Evolutionary conservation across 805 yeast genomes (phyloP).

Genomic region (Jamesozyma hellenica): DNA sequence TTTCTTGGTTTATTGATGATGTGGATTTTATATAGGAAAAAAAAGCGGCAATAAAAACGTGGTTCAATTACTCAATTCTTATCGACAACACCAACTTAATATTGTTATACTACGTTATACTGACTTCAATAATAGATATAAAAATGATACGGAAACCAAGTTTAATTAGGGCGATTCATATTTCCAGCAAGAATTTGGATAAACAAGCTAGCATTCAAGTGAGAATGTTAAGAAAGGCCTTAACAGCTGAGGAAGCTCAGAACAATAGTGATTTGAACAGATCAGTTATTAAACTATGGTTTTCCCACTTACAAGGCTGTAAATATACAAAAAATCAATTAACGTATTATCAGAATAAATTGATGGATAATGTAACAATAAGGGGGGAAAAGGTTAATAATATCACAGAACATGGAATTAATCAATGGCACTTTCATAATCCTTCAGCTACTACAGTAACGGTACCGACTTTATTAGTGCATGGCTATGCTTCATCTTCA

Average conservation of each 20-base stretch:
- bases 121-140: too few relatives aligned
- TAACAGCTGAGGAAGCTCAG: neutral
- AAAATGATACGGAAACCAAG: too few relatives aligned
- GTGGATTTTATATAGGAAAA: too few relatives aligned
- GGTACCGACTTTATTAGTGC: conserved; percentile 49
- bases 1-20: too few relatives aligned
- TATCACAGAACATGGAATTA: conserved; percentile 17
- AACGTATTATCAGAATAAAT: conserved; percentile 15
- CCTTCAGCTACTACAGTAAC: conserved; percentile 10
- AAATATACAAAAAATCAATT: conserved; percentile 4
- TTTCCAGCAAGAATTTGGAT: too few relatives aligned
- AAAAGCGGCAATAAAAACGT: too few relatives aligned
- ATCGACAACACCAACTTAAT: too few relatives aligned
- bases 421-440: conserved; percentile 29
- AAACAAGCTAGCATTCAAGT: neutral
- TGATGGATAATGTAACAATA: conserved; percentile 13
- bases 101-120: too few relatives aligned
- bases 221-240: neutral
- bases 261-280: neutral
- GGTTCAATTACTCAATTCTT: too few relatives aligned
- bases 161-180: too few relatives aligned
- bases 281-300: neutral
- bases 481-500: conserved; percentile 89
- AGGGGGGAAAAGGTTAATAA: conserved; percentile 12
- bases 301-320: neutral